These are phyloP conservation scores for Geranium rotundifolium DNA, from an alignment of 345 rosid species.

Conservation along the genomic window DNA sequence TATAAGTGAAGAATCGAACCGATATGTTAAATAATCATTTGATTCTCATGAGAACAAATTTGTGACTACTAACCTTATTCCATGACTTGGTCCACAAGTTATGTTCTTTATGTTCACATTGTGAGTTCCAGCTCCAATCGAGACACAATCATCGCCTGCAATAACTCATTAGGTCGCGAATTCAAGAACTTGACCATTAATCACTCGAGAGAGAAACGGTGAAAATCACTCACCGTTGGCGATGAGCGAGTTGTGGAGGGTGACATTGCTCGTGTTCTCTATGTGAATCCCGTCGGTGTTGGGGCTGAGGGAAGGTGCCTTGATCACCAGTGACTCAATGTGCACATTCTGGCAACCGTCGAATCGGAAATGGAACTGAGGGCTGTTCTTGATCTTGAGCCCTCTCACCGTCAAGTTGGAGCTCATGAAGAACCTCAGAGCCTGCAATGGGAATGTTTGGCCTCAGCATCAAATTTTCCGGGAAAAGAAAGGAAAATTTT, in stretches of 20 bases:
- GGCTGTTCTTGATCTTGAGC: constrained; percentile 54
- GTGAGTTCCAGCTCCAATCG: constrained; percentile 80
- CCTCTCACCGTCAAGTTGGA: constrained; percentile 65
- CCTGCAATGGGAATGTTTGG: constrained; percentile 18
- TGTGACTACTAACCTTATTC: constrained; percentile 54
- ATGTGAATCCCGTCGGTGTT: constrained; percentile 93
- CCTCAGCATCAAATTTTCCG: neutral
- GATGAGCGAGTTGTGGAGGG: constrained; percentile 68
- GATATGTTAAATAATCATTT: too few relatives aligned
- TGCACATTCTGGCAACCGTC: constrained; percentile 42
- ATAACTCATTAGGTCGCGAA: neutral
- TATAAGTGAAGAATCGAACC: too few relatives aligned
- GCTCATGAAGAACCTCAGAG: constrained; percentile 53
- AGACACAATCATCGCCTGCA: constrained; percentile 91
- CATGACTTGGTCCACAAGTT: constrained; percentile 95
- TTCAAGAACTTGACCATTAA: neutral
- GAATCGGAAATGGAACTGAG: constrained; percentile 74
- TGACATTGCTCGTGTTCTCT: constrained; percentile 46
- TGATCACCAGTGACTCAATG: constrained; percentile 43
- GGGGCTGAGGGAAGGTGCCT: constrained; percentile 73
- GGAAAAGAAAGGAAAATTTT: neutral
- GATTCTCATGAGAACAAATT: too few relatives aligned
- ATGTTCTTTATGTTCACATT: constrained; percentile 78
- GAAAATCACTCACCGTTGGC: constrained; percentile 44
- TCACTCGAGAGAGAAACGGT: neutral